A percentile compares a stretch with the other conserved stretches of the same genome.
phyloP scores from a whole-genome alignment of 768 basidiomycete genomes.

The Symmetrospora coprosmae region DNA sequence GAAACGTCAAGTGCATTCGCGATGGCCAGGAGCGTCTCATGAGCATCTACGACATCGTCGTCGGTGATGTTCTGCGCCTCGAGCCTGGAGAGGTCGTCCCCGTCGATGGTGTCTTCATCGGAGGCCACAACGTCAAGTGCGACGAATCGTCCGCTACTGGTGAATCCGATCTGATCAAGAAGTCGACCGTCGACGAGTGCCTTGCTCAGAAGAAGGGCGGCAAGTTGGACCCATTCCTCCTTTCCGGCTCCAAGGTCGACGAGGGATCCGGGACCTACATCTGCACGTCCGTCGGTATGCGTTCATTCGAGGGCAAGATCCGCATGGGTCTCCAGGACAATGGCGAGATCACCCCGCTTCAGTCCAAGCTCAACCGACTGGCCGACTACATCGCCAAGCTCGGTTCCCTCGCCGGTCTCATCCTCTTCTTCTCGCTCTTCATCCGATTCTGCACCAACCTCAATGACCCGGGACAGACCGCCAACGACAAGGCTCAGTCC shows the following conservation, averaged over 20 bases:
- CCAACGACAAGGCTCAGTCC: slow-evolving; percentile 69
- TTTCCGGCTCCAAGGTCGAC: slow-evolving; percentile 80
- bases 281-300: slow-evolving; percentile 77
- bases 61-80: slow-evolving; percentile 78
- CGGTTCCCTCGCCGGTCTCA: slow-evolving; percentile 63
- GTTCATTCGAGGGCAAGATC: slow-evolving; percentile 88
- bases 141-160: slow-evolving; percentile 95
- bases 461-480: slow-evolving; percentile 41
- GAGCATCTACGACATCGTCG: slow-evolving; percentile 77
- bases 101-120: slow-evolving; percentile 85
- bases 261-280: slow-evolving; percentile 91
- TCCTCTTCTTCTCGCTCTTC: slow-evolving; percentile 71
- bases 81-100: slow-evolving; percentile 94
- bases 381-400: slow-evolving; percentile 90
- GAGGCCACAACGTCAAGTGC: slow-evolving; percentile 83
- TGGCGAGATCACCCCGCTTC: slow-evolving; percentile 77
- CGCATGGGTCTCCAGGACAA: slow-evolving; percentile 68
- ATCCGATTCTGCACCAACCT: slow-evolving; percentile 91
- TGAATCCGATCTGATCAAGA: slow-evolving; percentile 89
- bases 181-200: slow-evolving; percentile 56
- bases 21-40: slow-evolving; percentile 51
- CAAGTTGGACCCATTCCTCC: slow-evolving; percentile 79
- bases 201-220: slow-evolving; percentile 33
- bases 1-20: slow-evolving; percentile 70
- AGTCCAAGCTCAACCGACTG: slow-evolving; percentile 80